Evolutionary conservation across 2,329 filamentous ascomycete species (phyloP).

Genomic region (Claviceps sp.): DNA sequence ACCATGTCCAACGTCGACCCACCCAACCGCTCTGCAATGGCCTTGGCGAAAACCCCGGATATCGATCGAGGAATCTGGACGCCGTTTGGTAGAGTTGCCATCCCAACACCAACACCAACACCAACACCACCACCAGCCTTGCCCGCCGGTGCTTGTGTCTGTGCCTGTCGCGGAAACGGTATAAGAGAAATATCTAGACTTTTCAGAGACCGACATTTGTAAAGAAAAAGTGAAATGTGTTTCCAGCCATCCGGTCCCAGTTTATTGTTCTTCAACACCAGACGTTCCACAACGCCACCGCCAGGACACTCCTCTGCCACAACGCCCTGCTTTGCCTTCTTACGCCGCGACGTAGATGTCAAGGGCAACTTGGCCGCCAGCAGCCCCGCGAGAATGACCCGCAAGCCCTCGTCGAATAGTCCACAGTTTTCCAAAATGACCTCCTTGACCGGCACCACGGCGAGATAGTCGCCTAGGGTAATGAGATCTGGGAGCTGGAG

Average conservation of each 20-base stretch:
- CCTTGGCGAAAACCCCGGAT: slow-evolving; percentile 56
- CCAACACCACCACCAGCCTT: slow-evolving; percentile 13
- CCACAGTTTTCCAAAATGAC: slow-evolving; percentile 78
- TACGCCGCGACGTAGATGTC: slow-evolving; percentile 29
- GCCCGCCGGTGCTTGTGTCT: slow-evolving; percentile 16
- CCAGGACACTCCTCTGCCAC: slow-evolving; percentile 28
- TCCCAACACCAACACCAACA: too few species aligned
- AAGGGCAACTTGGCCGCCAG: slow-evolving; percentile 60
- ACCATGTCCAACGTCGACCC: slow-evolving; percentile 69
- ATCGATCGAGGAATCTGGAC: slow-evolving; percentile 20
- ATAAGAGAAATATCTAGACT: slow-evolving; percentile 78
- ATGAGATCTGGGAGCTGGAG: slow-evolving; percentile 72
- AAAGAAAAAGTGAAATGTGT: slow-evolving; percentile 76
- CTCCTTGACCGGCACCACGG: slow-evolving; percentile 81
- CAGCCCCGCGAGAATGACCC: slow-evolving; percentile 75
- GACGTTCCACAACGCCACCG: slow-evolving; percentile 68
- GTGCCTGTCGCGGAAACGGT: slow-evolving; percentile 47
- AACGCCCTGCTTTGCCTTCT: slow-evolving; percentile 25
- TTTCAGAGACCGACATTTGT: slow-evolving; percentile 78
- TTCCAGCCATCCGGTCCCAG: slow-evolving; percentile 83
- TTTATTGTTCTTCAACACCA: slow-evolving; percentile 86
- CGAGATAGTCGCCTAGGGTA: slow-evolving; percentile 85
- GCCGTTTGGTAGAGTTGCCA: slow-evolving; percentile 17
- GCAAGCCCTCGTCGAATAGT: slow-evolving; percentile 71
- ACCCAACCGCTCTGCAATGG: slow-evolving; percentile 62